A percentile compares a stretch with the other conserved stretches of the same genome.
These are phyloP conservation scores for Cicer arietinum DNA, from an alignment of 306 rosid species.

Conservation along the genomic window DNA sequence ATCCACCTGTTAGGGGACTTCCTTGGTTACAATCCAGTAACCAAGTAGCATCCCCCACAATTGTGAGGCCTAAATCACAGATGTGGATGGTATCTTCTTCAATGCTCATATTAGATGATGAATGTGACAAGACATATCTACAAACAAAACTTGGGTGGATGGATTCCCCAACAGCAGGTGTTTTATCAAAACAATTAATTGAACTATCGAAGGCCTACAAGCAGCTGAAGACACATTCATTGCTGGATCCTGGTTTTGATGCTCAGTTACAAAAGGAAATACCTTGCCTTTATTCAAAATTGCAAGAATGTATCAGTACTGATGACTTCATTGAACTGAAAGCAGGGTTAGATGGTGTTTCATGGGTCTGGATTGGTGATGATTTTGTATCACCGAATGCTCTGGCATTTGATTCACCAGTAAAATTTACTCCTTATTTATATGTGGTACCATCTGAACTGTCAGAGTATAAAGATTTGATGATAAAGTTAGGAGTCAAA, in stretches of 20 bases:
- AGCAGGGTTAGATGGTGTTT: conserved; percentile 65
- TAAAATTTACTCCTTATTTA: conserved; percentile 90
- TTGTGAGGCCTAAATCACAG: conserved; percentile 86
- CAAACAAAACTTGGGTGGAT: conserved; percentile 85
- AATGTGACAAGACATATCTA: conserved; percentile 59
- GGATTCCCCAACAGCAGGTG: conserved; percentile 58
- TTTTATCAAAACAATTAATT: conserved; percentile 72
- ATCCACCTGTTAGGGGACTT: conserved; percentile 76
- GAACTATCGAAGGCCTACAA: conserved; percentile 73
- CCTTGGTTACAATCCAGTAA: conserved; percentile 79
- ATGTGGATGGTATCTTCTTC: conserved; percentile 91
- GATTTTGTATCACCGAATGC: conserved; percentile 82
- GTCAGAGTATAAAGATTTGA: conserved; percentile 78
- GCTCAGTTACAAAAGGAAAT: conserved; percentile 68
- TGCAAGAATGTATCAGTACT: conserved; percentile 67
- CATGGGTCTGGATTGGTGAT: conserved; percentile 99
- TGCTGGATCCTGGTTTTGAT: conserved; percentile 63
- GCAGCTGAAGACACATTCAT: conserved; percentile 65
- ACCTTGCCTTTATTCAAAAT: conserved; percentile 69
- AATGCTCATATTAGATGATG: conserved; percentile 83
- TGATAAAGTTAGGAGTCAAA: conserved; percentile 77
- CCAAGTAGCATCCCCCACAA: conserved; percentile 67
- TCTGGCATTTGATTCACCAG: conserved; percentile 98
- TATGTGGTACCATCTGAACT: conserved; percentile 96
- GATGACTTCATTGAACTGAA: conserved; percentile 58